Conservation (phyloP, 1,284 basidiomycete species). For the Ustilago shanxiensis region DNA sequence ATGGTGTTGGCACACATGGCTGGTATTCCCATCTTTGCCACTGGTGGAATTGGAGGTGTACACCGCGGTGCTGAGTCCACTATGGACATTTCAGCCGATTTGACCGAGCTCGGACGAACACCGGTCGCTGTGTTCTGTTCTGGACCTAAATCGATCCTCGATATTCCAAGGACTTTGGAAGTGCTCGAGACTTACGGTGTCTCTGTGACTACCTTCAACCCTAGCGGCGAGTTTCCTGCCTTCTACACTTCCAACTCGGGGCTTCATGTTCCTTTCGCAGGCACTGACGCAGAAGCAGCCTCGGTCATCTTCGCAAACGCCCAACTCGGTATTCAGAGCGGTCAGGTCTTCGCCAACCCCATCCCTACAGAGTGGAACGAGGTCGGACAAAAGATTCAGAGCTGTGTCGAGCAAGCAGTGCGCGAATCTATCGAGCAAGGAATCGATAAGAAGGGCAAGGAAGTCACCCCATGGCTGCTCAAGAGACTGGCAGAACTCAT, state of each 20-base stretch:
- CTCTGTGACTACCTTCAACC: constrained; percentile 84
- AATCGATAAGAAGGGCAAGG: constrained; percentile 85
- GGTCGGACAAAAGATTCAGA: constrained; percentile 80
- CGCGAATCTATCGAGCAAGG: constrained; percentile 85
- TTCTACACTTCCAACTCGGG: constrained; percentile 91
- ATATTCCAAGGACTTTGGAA: constrained; percentile 91
- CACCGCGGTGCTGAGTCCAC: constrained; percentile 90
- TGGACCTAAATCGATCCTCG: constrained; percentile 93
- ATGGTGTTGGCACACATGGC: constrained; percentile 67
- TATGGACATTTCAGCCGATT: constrained; percentile 79
- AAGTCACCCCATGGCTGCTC: constrained; percentile 95
- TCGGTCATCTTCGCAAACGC: constrained; percentile 76
- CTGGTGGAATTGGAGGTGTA: constrained; percentile 80
- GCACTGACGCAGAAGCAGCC: constrained; percentile 43
- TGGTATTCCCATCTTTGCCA: constrained; percentile 69
- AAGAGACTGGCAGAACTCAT: constrained; percentile 86
- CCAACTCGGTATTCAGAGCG: constrained; percentile 71
- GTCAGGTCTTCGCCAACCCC: constrained; percentile 83
- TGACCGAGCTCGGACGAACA: constrained; percentile 64
- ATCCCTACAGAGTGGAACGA: constrained; percentile 84
- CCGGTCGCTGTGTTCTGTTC: constrained; percentile 82
- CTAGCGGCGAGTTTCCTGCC: constrained; percentile 83
- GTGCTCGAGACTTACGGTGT: constrained; percentile 97
- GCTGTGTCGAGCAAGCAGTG: constrained; percentile 86
- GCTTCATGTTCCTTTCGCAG: constrained; percentile 75